A percentile compares a stretch with the other conserved stretches of the same genome.
Conservation (phyloP, 257 asterid species). For the Solanum appendiculatum region DNA sequence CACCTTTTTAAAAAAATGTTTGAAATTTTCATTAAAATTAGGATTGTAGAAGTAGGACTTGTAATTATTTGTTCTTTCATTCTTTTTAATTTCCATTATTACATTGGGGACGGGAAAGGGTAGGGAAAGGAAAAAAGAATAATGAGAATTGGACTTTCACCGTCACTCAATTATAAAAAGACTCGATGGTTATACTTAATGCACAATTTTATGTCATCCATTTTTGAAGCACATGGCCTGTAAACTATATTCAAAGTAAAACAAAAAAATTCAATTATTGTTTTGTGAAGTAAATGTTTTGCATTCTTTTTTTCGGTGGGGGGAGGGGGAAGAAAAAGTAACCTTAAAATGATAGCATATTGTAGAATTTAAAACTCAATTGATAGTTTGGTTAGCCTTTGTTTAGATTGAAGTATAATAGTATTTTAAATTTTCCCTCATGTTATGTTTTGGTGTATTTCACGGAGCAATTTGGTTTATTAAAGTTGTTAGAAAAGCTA, state of each 20-base stretch:
- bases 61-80: not conserved
- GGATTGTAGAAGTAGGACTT: not conserved
- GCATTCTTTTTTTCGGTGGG: not conserved
- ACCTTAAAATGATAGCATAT: not conserved
- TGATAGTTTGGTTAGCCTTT: not conserved
- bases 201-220: not conserved
- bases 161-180: not conserved
- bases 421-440: not conserved
- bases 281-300: not conserved
- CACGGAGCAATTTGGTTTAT: not conserved
- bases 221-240: not conserved
- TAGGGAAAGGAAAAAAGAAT: not conserved
- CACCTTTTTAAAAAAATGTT: not conserved
- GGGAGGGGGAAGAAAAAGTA: not conserved
- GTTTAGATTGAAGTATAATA: not conserved
- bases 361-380: not conserved
- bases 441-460: not conserved
- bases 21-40: not conserved
- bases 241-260: not conserved
- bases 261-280: not conserved
- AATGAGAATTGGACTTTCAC: not conserved
- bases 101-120: not conserved
- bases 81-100: not conserved
- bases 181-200: not conserved
- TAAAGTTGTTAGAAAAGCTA: not conserved